phyloP scores from a whole-genome alignment of 352 stramenopile species.

The Phytophthora citrophthora region DNA sequence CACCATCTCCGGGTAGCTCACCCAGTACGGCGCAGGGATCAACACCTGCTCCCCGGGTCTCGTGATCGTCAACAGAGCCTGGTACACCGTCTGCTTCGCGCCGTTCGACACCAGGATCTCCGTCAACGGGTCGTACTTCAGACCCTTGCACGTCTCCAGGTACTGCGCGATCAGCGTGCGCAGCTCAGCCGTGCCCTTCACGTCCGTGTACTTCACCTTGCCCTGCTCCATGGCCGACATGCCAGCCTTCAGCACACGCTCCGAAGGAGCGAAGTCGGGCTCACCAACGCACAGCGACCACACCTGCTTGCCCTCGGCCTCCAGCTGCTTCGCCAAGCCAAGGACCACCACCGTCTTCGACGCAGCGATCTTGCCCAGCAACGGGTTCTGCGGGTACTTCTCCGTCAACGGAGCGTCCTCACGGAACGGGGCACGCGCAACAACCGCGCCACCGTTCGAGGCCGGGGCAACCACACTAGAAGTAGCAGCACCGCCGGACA shows the following conservation, averaged over 20 bases:
- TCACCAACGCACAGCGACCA: slow-evolving; percentile 93
- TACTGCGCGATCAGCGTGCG: slow-evolving; percentile 91
- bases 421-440: slow-evolving; percentile 1
- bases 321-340: slow-evolving; percentile 95
- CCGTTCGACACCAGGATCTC: slow-evolving; percentile 97
- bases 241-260: slow-evolving; percentile 92
- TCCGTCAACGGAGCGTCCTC: slow-evolving; percentile 45
- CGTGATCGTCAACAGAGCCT: slow-evolving; percentile 92
- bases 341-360: slow-evolving; percentile 70
- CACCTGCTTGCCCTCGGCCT: slow-evolving; percentile 92
- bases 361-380: slow-evolving; percentile 86
- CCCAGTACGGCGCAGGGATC: slow-evolving; percentile 97
- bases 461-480: background rate
- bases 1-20: slow-evolving; percentile 98
- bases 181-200: slow-evolving; percentile 89
- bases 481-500: background rate
- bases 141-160: slow-evolving; percentile 89
- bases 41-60: slow-evolving; percentile 94
- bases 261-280: slow-evolving; percentile 94
- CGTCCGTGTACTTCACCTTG: slow-evolving; percentile 92
- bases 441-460: background rate
- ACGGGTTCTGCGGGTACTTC: slow-evolving; percentile 74
- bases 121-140: slow-evolving; percentile 87
- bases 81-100: slow-evolving; percentile 95
- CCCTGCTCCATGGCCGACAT: slow-evolving; percentile 66